Conservation (phyloP, 1,284 basidiomycete species). For the Fomitiporia mediterranea region DNA sequence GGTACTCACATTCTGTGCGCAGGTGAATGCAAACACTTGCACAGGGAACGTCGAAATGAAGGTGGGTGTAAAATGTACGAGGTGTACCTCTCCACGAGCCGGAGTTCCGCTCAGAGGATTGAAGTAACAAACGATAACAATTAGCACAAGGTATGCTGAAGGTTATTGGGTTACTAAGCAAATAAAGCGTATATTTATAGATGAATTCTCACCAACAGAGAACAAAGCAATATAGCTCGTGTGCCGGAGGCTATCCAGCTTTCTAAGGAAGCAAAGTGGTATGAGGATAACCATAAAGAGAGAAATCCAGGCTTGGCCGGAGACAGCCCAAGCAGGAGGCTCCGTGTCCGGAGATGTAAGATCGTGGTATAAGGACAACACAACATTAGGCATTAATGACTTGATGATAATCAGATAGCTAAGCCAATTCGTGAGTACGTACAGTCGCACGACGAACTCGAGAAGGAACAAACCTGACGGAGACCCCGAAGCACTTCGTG, state of each 20-base stretch:
- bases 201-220: constrained; percentile 62
- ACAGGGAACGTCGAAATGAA: constrained; percentile 89
- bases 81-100: constrained; percentile 57
- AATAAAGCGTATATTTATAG: background rate
- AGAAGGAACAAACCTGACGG: constrained; percentile 64
- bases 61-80: constrained; percentile 70
- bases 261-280: constrained; percentile 85
- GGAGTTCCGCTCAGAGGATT: constrained; percentile 59
- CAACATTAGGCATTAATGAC: constrained; percentile 92
- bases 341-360: constrained; percentile 59
- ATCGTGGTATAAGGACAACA: constrained; percentile 76
- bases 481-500: constrained; percentile 95
- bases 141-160: constrained; percentile 66
- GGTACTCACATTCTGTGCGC: constrained; percentile 77
- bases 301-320: constrained; percentile 80
- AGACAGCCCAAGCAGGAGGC: constrained; percentile 71
- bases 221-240: constrained; percentile 86
- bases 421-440: constrained; percentile 14
- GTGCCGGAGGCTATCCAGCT: constrained; percentile 77
- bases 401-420: constrained; percentile 95
- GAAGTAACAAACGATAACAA: constrained; percentile 73
- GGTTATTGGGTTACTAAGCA: constrained; percentile 17
- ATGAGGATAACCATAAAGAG: constrained; percentile 79
- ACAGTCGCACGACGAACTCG: background rate
- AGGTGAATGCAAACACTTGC: constrained; percentile 93